Conservation (phyloP, 129 eudicot species). For the Pseudognaphalium luteoalbum region DNA sequence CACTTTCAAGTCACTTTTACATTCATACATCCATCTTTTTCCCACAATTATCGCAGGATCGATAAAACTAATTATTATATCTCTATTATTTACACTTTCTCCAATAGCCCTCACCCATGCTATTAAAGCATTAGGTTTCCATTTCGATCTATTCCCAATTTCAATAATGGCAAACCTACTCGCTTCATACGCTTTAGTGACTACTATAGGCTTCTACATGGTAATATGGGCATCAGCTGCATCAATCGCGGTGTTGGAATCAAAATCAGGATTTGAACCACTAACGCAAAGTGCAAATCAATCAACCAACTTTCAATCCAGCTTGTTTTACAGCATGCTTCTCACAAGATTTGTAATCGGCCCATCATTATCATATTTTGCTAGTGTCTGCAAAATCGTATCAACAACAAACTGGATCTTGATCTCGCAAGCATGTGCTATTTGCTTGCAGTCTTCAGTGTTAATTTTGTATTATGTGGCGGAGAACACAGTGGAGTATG, state of each 20-base stretch:
- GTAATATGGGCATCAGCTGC: slow-evolving; percentile 19
- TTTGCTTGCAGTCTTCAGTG: slow-evolving; percentile 28
- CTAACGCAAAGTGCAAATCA: slow-evolving; percentile 22
- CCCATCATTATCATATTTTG: slow-evolving; percentile 4
- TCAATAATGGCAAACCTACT: background rate
- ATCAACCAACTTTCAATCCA: slow-evolving; percentile 1
- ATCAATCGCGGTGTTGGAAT: slow-evolving; percentile 22
- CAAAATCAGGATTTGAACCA: slow-evolving; percentile 26
- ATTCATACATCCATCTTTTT: slow-evolving; percentile 11
- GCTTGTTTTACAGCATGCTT: background rate
- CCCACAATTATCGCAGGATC: slow-evolving; percentile 13
- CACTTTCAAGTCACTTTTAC: slow-evolving; percentile 21
- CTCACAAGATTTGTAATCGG: background rate
- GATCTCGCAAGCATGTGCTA: slow-evolving; percentile 35
- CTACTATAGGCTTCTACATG: background rate
- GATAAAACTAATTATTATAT: slow-evolving; percentile 10
- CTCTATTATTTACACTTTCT: background rate
- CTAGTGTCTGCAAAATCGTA: background rate
- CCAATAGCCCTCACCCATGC: slow-evolving; percentile 1
- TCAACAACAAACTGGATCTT: slow-evolving; percentile 26
- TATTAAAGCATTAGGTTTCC: slow-evolving; percentile 3
- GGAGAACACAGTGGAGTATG: slow-evolving; percentile 55
- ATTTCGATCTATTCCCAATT: background rate
- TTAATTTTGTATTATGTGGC: slow-evolving; percentile 33
- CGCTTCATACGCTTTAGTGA: slow-evolving; percentile 4